A percentile compares a stretch with the other conserved stretches of the same genome.
phyloP scores from a whole-genome alignment of 179 eudicot genomes.

The Heliamphora pulchella region DNA sequence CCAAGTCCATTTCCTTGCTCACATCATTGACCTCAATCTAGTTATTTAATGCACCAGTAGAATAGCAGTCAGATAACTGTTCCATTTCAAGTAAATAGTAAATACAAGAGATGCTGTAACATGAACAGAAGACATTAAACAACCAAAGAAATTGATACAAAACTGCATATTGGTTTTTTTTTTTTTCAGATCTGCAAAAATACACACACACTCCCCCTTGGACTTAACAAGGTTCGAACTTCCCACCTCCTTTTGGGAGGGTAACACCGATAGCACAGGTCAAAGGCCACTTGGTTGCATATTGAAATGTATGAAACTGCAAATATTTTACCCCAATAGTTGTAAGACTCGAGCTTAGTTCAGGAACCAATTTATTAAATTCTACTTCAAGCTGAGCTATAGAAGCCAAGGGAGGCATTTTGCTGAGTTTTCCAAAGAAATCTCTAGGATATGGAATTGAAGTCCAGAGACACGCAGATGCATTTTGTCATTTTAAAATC shows the following conservation, averaged over 20 bases:
- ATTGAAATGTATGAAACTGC: background rate
- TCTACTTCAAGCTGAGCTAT: background rate
- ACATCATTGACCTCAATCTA: conserved; percentile 98
- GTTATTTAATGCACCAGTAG: conserved; percentile 14
- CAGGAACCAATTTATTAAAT: background rate
- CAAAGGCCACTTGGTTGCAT: too few relatives aligned
- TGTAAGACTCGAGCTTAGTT: background rate
- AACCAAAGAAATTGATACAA: background rate
- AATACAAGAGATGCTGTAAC: background rate
- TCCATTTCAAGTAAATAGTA: background rate
- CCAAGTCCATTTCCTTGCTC: conserved; percentile 99
- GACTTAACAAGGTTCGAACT: too few relatives aligned
- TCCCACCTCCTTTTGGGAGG: too few relatives aligned
- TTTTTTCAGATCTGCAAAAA: too few relatives aligned
- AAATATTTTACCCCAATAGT: background rate
- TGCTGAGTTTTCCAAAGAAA: background rate
- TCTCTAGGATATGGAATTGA: background rate
- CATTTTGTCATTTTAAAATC: background rate
- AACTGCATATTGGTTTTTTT: too few relatives aligned
- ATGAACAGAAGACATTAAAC: background rate
- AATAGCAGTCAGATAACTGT: background rate
- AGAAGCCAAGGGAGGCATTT: background rate
- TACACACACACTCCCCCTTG: too few relatives aligned
- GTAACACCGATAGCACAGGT: too few relatives aligned
- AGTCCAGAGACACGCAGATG: background rate